Evolutionary conservation across 768 basidiomycete species (phyloP).

Genomic region (Steccherinum ochraceum): DNA sequence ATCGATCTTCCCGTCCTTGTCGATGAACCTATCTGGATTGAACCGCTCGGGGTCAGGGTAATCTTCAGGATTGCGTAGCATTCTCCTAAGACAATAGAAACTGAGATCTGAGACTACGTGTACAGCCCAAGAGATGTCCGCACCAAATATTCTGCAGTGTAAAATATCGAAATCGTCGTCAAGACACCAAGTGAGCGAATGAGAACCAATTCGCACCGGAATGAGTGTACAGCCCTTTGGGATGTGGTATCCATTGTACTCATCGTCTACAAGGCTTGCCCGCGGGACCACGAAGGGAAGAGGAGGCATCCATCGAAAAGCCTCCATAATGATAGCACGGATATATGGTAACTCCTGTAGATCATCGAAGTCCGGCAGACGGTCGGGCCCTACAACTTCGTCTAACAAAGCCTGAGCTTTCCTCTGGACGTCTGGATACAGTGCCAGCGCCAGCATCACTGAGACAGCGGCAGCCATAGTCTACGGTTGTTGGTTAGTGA

Average conservation of each 20-base stretch:
- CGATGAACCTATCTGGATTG: slow-evolving; percentile 17
- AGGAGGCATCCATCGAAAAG: slow-evolving; percentile 1
- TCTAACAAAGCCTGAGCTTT: slow-evolving; percentile 7
- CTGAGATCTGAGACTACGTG: neutral
- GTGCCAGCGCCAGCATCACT: slow-evolving; percentile 6
- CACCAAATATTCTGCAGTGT: neutral
- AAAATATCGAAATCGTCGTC: too few species aligned
- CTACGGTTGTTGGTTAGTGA: slow-evolving; percentile 1
- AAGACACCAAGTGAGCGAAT: neutral
- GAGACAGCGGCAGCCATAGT: neutral
- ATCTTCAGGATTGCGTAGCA: slow-evolving; percentile 12
- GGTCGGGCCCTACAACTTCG: neutral
- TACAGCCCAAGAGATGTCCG: neutral
- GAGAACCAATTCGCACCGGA: neutral
- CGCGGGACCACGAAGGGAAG: slow-evolving; percentile 5
- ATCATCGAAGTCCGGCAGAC: slow-evolving; percentile 7
- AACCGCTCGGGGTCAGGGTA: slow-evolving; percentile 15
- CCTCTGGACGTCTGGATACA: slow-evolving; percentile 6
- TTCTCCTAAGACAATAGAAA: neutral
- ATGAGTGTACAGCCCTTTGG: slow-evolving; percentile 20
- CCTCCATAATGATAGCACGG: slow-evolving; percentile 4
- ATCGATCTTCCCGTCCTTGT: neutral
- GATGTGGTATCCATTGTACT: slow-evolving; percentile 22
- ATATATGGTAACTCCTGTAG: slow-evolving; percentile 2
- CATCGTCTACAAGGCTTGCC: slow-evolving; percentile 10